Evolutionary conservation across 192 early-diverging fungal species (phyloP).

Genomic region (Coemansia sp.): DNA sequence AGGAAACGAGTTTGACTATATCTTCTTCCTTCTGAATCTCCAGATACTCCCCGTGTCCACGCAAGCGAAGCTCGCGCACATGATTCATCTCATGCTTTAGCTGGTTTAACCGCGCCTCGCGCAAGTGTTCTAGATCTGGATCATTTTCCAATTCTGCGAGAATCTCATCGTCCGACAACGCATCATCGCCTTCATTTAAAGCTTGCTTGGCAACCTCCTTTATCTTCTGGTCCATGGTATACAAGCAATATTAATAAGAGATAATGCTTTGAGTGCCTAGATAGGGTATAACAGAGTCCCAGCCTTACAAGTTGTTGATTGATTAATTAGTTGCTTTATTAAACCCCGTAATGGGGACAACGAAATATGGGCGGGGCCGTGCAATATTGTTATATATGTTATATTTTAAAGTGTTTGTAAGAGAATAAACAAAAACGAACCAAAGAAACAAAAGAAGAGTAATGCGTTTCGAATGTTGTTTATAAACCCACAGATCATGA

Average conservation of each 20-base stretch:
- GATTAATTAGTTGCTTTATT: too few relatives aligned
- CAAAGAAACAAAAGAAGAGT: too few relatives aligned
- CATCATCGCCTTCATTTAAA: constrained; percentile 52
- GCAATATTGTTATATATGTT: constrained; percentile 52
- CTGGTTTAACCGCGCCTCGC: constrained; percentile 83
- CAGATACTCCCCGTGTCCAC: constrained; percentile 73
- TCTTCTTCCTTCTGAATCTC: constrained; percentile 80
- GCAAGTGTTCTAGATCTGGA: constrained; percentile 63
- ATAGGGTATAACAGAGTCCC: too few relatives aligned
- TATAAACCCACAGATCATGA: too few relatives aligned
- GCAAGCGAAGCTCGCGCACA: constrained; percentile 61
- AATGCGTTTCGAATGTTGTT: too few relatives aligned
- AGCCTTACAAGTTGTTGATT: too few relatives aligned
- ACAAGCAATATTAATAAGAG: too few relatives aligned
- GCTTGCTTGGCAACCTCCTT: constrained; percentile 33
- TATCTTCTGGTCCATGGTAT: constrained; percentile 41
- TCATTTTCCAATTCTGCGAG: constrained; percentile 87
- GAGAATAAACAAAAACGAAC: too few relatives aligned
- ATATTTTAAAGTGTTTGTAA: background rate
- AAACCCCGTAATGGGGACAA: too few relatives aligned
- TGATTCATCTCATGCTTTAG: constrained; percentile 73
- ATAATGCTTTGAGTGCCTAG: too few relatives aligned
- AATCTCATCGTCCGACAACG: constrained; percentile 74
- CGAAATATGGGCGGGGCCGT: too few relatives aligned
- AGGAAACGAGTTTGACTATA: constrained; percentile 76